Evolutionary conservation across 129 eudicot genomes (phyloP).

Genomic region (Centrapalus pauciflorus): DNA sequence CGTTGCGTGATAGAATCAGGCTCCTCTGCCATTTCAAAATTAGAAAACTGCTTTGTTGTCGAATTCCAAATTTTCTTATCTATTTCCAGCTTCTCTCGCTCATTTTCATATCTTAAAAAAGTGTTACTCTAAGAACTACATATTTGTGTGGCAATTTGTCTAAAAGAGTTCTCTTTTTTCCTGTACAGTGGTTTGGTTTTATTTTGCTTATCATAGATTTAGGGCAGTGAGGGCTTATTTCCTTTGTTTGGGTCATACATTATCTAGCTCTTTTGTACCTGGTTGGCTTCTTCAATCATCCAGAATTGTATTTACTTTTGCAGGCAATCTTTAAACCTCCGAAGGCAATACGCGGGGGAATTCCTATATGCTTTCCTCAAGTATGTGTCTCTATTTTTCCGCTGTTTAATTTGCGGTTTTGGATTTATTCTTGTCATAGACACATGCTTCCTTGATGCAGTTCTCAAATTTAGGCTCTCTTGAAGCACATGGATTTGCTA

Average conservation of each 20-base stretch:
- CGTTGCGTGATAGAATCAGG: background rate
- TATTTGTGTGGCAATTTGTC: background rate
- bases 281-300: constrained; percentile 13
- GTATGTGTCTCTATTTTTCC: constrained; percentile 33
- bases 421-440: constrained; percentile 6
- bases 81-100: background rate
- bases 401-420: constrained; percentile 2
- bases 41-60: background rate
- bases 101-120: background rate
- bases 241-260: background rate
- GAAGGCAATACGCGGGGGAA: constrained; percentile 87
- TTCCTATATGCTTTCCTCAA: constrained; percentile 94
- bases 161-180: too few species aligned
- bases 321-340: constrained; percentile 85
- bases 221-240: background rate
- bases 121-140: background rate
- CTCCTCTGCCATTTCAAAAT: background rate
- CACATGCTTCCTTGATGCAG: constrained; percentile 40
- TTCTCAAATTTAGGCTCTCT: constrained; percentile 63
- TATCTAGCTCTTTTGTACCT: background rate
- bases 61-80: background rate
- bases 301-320: constrained; percentile 7
- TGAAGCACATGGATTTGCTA: constrained; percentile 85
- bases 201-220: background rate
- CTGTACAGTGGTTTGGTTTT: background rate